Evolutionary conservation across 2,329 filamentous ascomycete species (phyloP), one percentile per base, ranked within the genome.

Genomic region (Aspergillus viridinutans): DNA sequence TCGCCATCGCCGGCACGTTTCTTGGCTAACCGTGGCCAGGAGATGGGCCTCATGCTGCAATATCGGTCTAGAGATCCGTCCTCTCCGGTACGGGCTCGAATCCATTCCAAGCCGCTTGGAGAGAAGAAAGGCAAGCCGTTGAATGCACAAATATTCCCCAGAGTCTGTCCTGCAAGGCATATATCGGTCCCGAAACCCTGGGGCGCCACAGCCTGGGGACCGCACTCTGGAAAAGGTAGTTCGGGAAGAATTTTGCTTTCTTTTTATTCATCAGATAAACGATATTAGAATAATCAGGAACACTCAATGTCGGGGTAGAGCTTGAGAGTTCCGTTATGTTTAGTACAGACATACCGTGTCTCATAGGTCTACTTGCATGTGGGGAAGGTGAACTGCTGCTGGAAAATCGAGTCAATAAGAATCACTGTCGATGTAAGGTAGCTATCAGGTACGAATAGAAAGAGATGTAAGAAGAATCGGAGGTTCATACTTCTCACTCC

Each of bases 61-160:
- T 55, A 58, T 29, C 47, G 54, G 20, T 54, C 56, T 8, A 58
- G 35, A 49, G 35, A 17, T 12, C 51, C 42, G 1, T 58, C 51
- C 32, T 50, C 48, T 3, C 58, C 58, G 3, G 56, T 58, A 14
- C 50, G 48, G 2, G 29, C 20, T 42, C 56, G 51, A n/a, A 58
- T 55, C 58, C 58, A 60, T 14, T 54, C 20, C 2, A 40, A 38
- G 4, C 58, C 56, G 29, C 50, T 38, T 3, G 40, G 29, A 23
- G 58, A 60, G n/a, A 60, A 50, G 9, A 58, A 52, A 5, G 56
- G 58, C 23, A 51, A 9, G 21, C 58, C 58, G 12, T 58, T 56
- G 35, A 60, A 60, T 1, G 42, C 45, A 17, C 58, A 56, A 38
- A 60, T 56, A 32, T 50, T 60, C 4, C 58, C 50, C 4, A 58